Conservation (phyloP, 345 rosid genomes). For the Gossypium rotundifolium region DNA sequence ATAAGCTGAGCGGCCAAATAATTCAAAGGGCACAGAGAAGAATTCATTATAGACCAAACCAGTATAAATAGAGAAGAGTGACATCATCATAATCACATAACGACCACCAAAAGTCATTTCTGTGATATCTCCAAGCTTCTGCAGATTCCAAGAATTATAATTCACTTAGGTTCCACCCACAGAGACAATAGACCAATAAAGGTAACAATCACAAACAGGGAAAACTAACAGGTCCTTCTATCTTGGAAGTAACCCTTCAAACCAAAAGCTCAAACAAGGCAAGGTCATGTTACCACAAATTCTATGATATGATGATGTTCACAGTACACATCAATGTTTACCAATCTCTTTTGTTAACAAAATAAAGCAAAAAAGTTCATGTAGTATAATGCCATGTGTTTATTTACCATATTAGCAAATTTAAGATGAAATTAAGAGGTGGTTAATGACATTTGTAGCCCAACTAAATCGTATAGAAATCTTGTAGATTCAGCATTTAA, state of each 20-base stretch:
- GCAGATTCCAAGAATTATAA: constrained; percentile 22
- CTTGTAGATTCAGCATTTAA: background rate
- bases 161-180: constrained; percentile 1
- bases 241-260: background rate
- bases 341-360: background rate
- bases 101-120: constrained; percentile 99
- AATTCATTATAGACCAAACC: constrained; percentile 95
- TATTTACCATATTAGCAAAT: background rate
- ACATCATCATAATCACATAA: constrained; percentile 88
- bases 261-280: background rate
- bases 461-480: background rate
- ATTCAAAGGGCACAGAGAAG: constrained; percentile 88
- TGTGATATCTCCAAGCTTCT: constrained; percentile 94
- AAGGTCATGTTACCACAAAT: constrained; percentile 3
- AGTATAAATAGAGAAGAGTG: constrained; percentile 88
- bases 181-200: background rate
- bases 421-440: background rate
- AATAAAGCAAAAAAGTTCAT: background rate
- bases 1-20: constrained; percentile 84
- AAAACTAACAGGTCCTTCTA: background rate
- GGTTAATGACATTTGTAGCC: background rate
- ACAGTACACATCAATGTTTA: background rate
- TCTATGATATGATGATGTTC: background rate
- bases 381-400: background rate
- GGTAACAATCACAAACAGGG: background rate